Evolutionary conservation across 148 eudicot genomes (phyloP).

Genomic region (Rhododendron simsii): DNA sequence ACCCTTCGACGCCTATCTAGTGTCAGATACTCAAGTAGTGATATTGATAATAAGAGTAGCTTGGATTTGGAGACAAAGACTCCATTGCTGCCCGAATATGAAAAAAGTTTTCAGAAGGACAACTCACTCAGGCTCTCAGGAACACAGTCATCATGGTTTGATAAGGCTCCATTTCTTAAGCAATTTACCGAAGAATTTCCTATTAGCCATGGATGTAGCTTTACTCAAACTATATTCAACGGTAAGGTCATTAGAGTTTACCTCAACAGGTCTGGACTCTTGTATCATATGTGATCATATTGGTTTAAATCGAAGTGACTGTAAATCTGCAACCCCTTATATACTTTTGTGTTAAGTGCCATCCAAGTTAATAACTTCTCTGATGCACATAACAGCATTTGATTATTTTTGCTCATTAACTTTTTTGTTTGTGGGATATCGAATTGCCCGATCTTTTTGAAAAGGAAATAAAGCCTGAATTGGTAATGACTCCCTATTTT

Average conservation of each 20-base stretch:
- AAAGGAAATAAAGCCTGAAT: not conserved
- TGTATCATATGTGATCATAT: not conserved
- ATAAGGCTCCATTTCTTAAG: conserved; percentile 36
- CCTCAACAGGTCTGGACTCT: not conserved
- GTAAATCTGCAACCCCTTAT: not conserved
- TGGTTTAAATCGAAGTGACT: not conserved
- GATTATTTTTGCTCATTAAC: not conserved
- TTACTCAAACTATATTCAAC: conserved; percentile 76
- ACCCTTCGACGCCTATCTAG: conserved; percentile 44
- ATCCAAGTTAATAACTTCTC: too few species aligned
- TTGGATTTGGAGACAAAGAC: conserved; percentile 40
- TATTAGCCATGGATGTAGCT: conserved; percentile 61
- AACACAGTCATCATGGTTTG: conserved; percentile 38
- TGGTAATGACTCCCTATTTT: not conserved
- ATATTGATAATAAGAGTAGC: conserved; percentile 24
- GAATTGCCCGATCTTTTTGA: not conserved
- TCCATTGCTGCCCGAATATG: conserved; percentile 56
- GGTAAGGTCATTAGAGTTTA: conserved; percentile 29
- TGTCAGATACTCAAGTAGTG: conserved; percentile 18
- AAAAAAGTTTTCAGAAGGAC: conserved; percentile 25
- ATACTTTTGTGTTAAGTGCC: too few species aligned
- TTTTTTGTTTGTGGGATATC: not conserved
- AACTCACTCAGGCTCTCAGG: conserved; percentile 36
- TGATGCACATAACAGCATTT: not conserved
- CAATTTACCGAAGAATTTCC: conserved; percentile 65